Conservation (phyloP, 257 asterid genomes). For the Solanum habrochaites region DNA sequence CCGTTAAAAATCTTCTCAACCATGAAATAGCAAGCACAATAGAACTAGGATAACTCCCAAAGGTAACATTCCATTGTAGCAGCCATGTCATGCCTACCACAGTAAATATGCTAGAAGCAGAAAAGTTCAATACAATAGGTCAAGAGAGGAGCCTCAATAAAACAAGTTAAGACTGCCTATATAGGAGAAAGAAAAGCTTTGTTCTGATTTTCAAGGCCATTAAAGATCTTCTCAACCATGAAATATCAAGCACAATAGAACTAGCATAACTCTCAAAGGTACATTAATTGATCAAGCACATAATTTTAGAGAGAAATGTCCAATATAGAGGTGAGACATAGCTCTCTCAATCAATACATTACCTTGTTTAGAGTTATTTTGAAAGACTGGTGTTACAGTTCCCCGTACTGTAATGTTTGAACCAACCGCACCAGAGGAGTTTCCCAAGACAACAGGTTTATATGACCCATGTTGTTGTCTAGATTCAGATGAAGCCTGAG, state of each 20-base stretch:
- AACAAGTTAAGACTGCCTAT: background rate
- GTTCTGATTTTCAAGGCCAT: background rate
- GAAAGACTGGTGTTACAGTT: slow-evolving; percentile 8
- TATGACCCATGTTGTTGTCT: slow-evolving; percentile 15
- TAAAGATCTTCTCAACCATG: background rate
- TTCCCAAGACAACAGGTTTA: slow-evolving; percentile 42
- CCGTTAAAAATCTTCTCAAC: background rate
- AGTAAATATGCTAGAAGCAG: background rate
- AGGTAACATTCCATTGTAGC: background rate
- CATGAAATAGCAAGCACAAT: background rate
- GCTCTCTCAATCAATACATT: background rate
- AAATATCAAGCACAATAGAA: background rate
- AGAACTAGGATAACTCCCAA: background rate
- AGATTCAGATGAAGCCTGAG: slow-evolving; percentile 11
- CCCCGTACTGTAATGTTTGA: slow-evolving; percentile 13
- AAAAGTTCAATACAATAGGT: background rate
- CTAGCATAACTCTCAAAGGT: background rate
- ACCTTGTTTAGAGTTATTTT: slow-evolving; percentile 5
- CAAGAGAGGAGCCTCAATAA: background rate
- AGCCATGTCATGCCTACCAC: background rate
- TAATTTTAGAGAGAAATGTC: background rate
- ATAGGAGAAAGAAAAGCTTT: background rate
- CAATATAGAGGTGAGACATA: background rate
- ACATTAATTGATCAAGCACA: background rate
- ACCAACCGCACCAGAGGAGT: slow-evolving; percentile 17